Percentiles rank a stretch among this genome's conserved stretches.
These are phyloP conservation scores for Lophium mytilinum DNA, from an alignment of 495 filamentous ascomycete genomes.

Conservation along the genomic window DNA sequence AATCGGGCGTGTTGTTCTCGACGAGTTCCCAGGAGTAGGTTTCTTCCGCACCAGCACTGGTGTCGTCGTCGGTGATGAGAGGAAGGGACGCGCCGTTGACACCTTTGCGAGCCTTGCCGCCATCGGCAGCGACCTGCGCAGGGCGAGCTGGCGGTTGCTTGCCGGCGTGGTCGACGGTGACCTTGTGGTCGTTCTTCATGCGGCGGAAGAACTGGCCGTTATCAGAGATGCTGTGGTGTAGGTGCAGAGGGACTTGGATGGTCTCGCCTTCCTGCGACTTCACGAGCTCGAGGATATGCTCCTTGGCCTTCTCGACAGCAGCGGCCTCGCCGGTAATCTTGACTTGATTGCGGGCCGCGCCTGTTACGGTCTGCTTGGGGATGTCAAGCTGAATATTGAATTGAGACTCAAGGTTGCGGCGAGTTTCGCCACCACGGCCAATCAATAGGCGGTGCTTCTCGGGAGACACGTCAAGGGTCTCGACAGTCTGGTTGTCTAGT, in stretches of 20 bases:
- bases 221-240: constrained; percentile 79
- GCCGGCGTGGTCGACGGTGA: constrained; percentile 84
- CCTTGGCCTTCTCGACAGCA: constrained; percentile 76
- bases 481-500: constrained; percentile 67
- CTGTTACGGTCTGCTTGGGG: constrained; percentile 63
- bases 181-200: constrained; percentile 69
- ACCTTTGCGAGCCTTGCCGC: constrained; percentile 31
- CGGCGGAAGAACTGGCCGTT: constrained; percentile 88
- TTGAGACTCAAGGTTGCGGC: constrained; percentile 75
- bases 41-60: constrained; percentile 41
- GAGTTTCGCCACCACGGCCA: constrained; percentile 79
- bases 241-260: constrained; percentile 63
- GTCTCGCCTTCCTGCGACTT: constrained; percentile 87
- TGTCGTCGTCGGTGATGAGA: constrained; percentile 78
- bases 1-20: constrained; percentile 40
- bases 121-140: constrained; percentile 29
- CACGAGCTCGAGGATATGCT: constrained; percentile 65
- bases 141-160: constrained; percentile 63
- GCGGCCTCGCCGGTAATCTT: constrained; percentile 72
- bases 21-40: constrained; percentile 74
- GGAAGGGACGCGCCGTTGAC: constrained; percentile 58
- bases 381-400: constrained; percentile 88
- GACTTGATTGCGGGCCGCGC: constrained; percentile 57
- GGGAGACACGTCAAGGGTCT: constrained; percentile 67
- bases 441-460: constrained; percentile 89